These are phyloP conservation scores for Beta corolliflora DNA, from an alignment of 179 eudicot genomes.

Conservation along the genomic window DNA sequence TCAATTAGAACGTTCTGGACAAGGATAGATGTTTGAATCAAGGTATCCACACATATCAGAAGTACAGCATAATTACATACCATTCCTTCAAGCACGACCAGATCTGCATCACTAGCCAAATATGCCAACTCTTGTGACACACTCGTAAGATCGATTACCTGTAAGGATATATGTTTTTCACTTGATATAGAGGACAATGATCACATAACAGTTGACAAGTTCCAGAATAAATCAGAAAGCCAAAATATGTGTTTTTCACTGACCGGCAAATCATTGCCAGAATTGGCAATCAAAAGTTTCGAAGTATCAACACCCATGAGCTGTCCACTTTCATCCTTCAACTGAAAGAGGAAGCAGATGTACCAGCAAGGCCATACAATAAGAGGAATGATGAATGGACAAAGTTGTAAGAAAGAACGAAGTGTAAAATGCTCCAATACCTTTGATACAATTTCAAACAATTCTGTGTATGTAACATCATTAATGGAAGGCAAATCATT, in stretches of 20 bases:
- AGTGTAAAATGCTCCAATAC: slow-evolving; percentile 36
- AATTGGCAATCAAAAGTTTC: slow-evolving; percentile 81
- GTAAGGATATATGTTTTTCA: not conserved
- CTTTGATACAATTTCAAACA: slow-evolving; percentile 77
- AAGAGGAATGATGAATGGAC: not conserved
- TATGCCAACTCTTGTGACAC: slow-evolving; percentile 94
- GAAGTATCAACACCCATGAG: slow-evolving; percentile 81
- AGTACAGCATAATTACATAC: slow-evolving; percentile 43
- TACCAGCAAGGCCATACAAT: slow-evolving; percentile 3
- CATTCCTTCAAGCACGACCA: slow-evolving; percentile 96
- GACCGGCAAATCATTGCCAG: slow-evolving; percentile 99
- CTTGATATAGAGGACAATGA: slow-evolving; percentile 17
- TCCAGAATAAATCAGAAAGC: slow-evolving; percentile 10
- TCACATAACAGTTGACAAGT: slow-evolving; percentile 18
- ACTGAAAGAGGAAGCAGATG: slow-evolving; percentile 41
- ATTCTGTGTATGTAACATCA: slow-evolving; percentile 82
- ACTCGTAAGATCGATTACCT: slow-evolving; percentile 90
- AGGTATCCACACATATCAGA: not conserved
- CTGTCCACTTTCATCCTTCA: slow-evolving; percentile 83
- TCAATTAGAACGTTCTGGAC: not conserved
- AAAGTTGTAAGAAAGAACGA: not conserved
- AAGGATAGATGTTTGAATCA: not conserved
- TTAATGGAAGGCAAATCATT: slow-evolving; percentile 97
- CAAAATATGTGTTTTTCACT: slow-evolving; percentile 30
- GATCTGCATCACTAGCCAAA: slow-evolving; percentile 89